A percentile compares a stretch with the other conserved stretches of the same genome.
phyloP scores from a whole-genome alignment of 208 protist species.

The Leptomonas pyrrhocoris region DNA sequence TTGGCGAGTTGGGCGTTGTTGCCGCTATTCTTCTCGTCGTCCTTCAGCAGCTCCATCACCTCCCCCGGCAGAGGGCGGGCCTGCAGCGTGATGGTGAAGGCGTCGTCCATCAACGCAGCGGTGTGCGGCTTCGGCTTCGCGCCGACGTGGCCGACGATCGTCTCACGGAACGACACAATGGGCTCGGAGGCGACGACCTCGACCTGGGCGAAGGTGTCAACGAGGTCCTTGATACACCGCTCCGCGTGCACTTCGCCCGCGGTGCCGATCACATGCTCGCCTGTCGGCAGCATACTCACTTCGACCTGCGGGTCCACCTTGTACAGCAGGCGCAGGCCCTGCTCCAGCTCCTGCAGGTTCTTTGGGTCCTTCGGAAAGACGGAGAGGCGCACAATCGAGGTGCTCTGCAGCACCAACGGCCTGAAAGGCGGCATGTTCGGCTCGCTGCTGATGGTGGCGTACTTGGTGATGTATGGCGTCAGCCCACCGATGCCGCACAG shows the following conservation, averaged over 20 bases:
- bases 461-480: slow-evolving; percentile 92
- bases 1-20: slow-evolving; percentile 49
- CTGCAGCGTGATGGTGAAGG: slow-evolving; percentile 74
- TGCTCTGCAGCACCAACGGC: slow-evolving; percentile 87
- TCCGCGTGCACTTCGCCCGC: slow-evolving; percentile 97
- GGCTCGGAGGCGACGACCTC: slow-evolving; percentile 87
- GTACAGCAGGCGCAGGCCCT: slow-evolving; percentile 94
- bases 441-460: slow-evolving; percentile 90
- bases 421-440: slow-evolving; percentile 80
- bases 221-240: slow-evolving; percentile 94
- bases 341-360: slow-evolving; percentile 63
- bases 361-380: slow-evolving; percentile 91
- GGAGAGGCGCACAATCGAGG: slow-evolving; percentile 96
- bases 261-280: slow-evolving; percentile 96
- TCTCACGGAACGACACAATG: slow-evolving; percentile 89
- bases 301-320: slow-evolving; percentile 96
- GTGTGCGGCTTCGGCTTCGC: slow-evolving; percentile 81
- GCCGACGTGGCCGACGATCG: slow-evolving; percentile 58
- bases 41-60: slow-evolving; percentile 74
- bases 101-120: slow-evolving; percentile 60
- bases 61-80: slow-evolving; percentile 73
- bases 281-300: slow-evolving; percentile 93
- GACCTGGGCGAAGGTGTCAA: slow-evolving; percentile 88
- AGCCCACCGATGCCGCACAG: slow-evolving; percentile 96
- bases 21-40: slow-evolving; percentile 73